Evolutionary conservation across 495 filamentous ascomycete genomes (phyloP).

Genomic region (Usnea hakonensis): DNA sequence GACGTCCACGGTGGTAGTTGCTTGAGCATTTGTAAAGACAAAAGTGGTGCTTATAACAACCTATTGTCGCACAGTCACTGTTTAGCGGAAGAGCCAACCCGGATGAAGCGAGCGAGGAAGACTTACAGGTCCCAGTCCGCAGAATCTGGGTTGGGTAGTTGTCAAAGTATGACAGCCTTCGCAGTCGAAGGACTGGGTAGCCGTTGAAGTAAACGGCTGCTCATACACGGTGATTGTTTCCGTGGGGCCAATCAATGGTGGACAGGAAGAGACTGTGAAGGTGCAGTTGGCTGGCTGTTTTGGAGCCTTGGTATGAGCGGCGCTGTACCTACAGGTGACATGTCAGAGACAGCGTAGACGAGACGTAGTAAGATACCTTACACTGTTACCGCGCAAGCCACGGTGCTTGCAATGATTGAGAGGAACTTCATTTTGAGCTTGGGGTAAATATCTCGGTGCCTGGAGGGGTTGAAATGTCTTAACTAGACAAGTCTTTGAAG

Average conservation of each 20-base stretch:
- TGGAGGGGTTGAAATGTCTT: neutral
- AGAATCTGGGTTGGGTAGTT: neutral
- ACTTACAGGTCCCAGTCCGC: neutral
- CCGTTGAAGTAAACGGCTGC: neutral
- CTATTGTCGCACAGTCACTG: neutral
- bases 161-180: neutral
- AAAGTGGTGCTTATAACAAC: neutral
- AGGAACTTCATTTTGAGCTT: constrained; percentile 8
- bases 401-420: neutral
- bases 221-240: constrained; percentile 15
- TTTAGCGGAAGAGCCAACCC: neutral
- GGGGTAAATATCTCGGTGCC: neutral
- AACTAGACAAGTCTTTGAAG: neutral
- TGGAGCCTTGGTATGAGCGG: neutral
- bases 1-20: constrained; percentile 7
- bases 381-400: constrained; percentile 2
- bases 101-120: neutral
- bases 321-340: neutral
- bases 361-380: neutral
- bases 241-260: neutral
- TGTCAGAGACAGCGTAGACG: neutral
- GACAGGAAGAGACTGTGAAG: constrained; percentile 1
- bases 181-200: constrained; percentile 7
- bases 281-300: constrained; percentile 7
- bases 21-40: neutral